Evolutionary conservation across 768 basidiomycete species (phyloP).

Genomic region (Agaricus subrufescens): DNA sequence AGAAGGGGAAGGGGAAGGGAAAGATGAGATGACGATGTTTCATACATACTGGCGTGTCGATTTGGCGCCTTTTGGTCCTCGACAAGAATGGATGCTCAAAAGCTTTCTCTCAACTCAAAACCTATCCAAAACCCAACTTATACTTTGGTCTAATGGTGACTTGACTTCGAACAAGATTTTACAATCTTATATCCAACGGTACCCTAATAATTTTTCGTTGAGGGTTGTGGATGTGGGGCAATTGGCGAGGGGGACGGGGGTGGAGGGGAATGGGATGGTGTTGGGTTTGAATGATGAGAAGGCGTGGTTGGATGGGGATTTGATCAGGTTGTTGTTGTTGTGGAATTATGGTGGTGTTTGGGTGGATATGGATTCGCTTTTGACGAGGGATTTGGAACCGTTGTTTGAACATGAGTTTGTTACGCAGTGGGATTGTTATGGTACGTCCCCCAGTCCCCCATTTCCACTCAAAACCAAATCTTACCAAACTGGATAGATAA

Average conservation of each 20-base stretch:
- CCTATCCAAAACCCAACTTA: slow-evolving; percentile 51
- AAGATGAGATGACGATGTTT: slow-evolving; percentile 56
- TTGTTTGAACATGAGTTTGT: slow-evolving; percentile 94
- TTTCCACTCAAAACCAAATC: background rate
- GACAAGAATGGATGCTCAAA: slow-evolving; percentile 89
- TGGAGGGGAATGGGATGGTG: slow-evolving; percentile 58
- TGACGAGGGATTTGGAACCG: slow-evolving; percentile 84
- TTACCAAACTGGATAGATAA: slow-evolving; percentile 26
- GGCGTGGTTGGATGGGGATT: slow-evolving; percentile 95
- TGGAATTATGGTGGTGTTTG: slow-evolving; percentile 93
- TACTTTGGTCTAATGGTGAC: slow-evolving; percentile 93
- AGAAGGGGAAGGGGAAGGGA: background rate
- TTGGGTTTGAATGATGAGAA: slow-evolving; percentile 63
- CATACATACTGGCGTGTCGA: slow-evolving; percentile 96
- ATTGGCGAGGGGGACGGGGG: slow-evolving; percentile 71
- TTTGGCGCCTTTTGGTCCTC: slow-evolving; percentile 70
- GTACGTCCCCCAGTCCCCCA: slow-evolving; percentile 37
- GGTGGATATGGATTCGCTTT: slow-evolving; percentile 96
- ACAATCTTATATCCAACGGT: slow-evolving; percentile 49
- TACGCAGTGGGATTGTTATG: slow-evolving; percentile 98
- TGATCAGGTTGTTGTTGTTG: slow-evolving; percentile 80
- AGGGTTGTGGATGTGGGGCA: slow-evolving; percentile 59
- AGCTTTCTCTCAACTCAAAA: slow-evolving; percentile 94
- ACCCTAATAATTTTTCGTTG: slow-evolving; percentile 70
- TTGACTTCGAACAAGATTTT: slow-evolving; percentile 53